Evolutionary conservation across 140 eudicot species (phyloP).

Genomic region (Flaveria floridana): DNA sequence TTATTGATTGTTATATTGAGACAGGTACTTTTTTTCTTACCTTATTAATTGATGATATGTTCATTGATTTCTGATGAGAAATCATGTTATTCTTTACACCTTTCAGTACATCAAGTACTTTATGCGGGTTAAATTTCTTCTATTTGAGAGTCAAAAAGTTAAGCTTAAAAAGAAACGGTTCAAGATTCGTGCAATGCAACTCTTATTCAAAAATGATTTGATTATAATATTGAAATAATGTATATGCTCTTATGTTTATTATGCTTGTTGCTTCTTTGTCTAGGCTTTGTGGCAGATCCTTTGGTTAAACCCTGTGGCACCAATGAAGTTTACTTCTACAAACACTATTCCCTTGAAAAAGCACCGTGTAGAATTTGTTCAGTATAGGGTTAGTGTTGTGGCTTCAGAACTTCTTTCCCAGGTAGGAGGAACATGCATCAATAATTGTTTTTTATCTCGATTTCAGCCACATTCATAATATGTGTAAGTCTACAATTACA

Average conservation of each 20-base stretch:
- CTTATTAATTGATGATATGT: neutral
- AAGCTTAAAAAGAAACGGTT: too few relatives aligned
- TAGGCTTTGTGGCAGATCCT: constrained; percentile 97
- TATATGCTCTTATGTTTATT: neutral
- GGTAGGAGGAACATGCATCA: constrained; percentile 42
- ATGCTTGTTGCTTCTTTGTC: constrained; percentile 4
- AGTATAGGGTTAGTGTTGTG: constrained; percentile 68
- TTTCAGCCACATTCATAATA: neutral
- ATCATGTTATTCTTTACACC: too few relatives aligned
- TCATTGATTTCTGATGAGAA: too few relatives aligned
- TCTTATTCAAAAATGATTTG: too few relatives aligned
- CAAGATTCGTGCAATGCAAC: too few relatives aligned
- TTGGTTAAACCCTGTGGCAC: constrained; percentile 80
- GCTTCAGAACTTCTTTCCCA: constrained; percentile 91
- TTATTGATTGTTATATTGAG: constrained; percentile 70
- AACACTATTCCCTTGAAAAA: constrained; percentile 48
- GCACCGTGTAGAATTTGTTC: constrained; percentile 75
- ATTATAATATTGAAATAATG: too few relatives aligned
- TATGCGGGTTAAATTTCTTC: too few relatives aligned
- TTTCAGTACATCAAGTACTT: too few relatives aligned
- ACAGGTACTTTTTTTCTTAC: constrained; percentile 55
- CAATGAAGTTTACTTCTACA: constrained; percentile 42
- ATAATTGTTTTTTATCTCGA: constrained; percentile 7
- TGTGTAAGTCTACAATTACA: constrained; percentile 36
- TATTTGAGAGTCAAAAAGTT: too few relatives aligned